phyloP scores from a whole-genome alignment of 345 rosid species.

The Durio zibethinus region DNA sequence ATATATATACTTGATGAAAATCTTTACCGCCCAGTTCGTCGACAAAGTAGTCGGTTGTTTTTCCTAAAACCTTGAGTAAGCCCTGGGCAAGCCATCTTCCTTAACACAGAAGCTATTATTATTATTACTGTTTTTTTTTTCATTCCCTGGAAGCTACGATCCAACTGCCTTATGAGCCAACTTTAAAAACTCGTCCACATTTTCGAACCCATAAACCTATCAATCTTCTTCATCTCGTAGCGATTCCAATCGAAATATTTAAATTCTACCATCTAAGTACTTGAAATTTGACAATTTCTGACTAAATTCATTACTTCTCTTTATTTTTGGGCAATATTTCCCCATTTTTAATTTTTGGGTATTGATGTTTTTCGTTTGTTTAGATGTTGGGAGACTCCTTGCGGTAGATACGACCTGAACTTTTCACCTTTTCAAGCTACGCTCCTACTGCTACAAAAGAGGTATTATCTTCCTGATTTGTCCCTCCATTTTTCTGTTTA shows the following conservation, averaged over 20 bases:
- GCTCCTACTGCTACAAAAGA: background rate
- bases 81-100: background rate
- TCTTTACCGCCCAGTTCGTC: no score
- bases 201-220: background rate
- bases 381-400: constrained; percentile 12
- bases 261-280: background rate
- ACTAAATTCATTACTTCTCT: background rate
- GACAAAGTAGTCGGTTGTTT: no score
- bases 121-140: no score
- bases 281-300: background rate
- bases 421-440: background rate
- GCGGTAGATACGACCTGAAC: background rate
- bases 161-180: background rate
- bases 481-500: background rate
- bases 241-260: background rate
- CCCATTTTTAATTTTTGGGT: background rate
- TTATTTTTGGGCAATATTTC: background rate
- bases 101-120: background rate
- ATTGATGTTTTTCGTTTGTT: background rate
- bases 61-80: background rate
- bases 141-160: background rate
- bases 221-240: background rate
- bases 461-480: background rate
- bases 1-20: no score
- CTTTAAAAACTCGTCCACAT: background rate